phyloP scores from a whole-genome alignment of 176 grass and related monocot genomes.

The Oryza meridionalis region DNA sequence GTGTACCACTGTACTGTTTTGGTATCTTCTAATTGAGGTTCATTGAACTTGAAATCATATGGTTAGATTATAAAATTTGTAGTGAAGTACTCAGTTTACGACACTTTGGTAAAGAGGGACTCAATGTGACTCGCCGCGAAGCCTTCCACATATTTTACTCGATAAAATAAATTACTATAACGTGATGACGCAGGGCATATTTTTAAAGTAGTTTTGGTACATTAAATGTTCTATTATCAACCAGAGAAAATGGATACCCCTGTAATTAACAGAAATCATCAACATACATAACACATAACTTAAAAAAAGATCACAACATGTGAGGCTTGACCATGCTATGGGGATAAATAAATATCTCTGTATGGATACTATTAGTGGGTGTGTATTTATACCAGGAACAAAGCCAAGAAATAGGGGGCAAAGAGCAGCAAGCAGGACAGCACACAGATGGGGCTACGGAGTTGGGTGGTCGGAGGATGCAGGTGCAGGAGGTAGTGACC shows the following conservation, averaged over 20 bases:
- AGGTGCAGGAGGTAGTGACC: not conserved
- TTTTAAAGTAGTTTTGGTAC: not conserved
- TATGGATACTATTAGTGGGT: not conserved
- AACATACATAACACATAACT: no score
- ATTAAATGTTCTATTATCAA: no score
- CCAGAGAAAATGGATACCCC: not conserved
- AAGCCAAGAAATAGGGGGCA: no score
- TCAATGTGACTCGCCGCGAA: not conserved
- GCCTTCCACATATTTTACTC: not conserved
- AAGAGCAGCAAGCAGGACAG: not conserved
- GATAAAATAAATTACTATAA: not conserved
- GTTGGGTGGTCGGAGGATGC: constrained; percentile 1
- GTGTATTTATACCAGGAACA: not conserved
- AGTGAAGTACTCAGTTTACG: no score
- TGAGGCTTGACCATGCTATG: not conserved
- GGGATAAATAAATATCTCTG: not conserved
- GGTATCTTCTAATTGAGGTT: not conserved
- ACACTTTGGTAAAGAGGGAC: not conserved
- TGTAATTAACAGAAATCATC: no score
- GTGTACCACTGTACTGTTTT: not conserved
- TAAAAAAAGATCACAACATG: no score
- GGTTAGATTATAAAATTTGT: not conserved
- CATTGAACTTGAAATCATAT: not conserved
- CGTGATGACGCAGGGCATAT: not conserved
- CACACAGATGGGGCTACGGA: constrained; percentile 7